Evolutionary conservation across 2,329 filamentous ascomycete genomes (phyloP).

Genomic region (Pseudogymnoascus pannorum): DNA sequence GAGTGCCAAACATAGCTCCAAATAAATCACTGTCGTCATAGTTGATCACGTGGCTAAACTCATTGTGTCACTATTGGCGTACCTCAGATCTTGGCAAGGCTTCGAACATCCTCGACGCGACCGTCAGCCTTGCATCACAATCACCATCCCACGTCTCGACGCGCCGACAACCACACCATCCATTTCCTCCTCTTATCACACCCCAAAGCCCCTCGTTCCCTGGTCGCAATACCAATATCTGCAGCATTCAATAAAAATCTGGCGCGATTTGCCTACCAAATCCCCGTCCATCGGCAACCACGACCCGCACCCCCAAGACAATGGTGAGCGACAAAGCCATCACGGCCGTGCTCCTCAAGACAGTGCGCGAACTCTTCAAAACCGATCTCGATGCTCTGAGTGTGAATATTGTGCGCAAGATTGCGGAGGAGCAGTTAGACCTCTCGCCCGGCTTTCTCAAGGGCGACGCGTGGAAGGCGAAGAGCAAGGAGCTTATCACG

Average conservation of each 20-base stretch:
- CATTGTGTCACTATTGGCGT: neutral
- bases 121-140: slow-evolving; percentile 4
- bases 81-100: slow-evolving; percentile 7
- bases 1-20: neutral
- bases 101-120: slow-evolving; percentile 6
- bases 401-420: slow-evolving; percentile 50
- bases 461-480: slow-evolving; percentile 45
- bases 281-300: neutral
- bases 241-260: neutral
- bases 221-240: neutral
- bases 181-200: neutral
- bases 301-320: slow-evolving; percentile 27
- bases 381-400: slow-evolving; percentile 40
- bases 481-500: slow-evolving; percentile 52
- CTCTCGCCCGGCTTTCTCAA: slow-evolving; percentile 47
- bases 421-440: slow-evolving; percentile 40
- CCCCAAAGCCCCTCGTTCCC: too few species aligned
- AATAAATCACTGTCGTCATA: neutral
- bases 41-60: neutral
- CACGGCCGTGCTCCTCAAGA: slow-evolving; percentile 40
- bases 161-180: slow-evolving; percentile 1
- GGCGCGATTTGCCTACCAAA: neutral
- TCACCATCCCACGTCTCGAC: slow-evolving; percentile 1
- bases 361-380: slow-evolving; percentile 40
- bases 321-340: slow-evolving; percentile 33